Evolutionary conservation across 495 filamentous ascomycete genomes (phyloP).

Genomic region (Aspergillus saccharolyticus): DNA sequence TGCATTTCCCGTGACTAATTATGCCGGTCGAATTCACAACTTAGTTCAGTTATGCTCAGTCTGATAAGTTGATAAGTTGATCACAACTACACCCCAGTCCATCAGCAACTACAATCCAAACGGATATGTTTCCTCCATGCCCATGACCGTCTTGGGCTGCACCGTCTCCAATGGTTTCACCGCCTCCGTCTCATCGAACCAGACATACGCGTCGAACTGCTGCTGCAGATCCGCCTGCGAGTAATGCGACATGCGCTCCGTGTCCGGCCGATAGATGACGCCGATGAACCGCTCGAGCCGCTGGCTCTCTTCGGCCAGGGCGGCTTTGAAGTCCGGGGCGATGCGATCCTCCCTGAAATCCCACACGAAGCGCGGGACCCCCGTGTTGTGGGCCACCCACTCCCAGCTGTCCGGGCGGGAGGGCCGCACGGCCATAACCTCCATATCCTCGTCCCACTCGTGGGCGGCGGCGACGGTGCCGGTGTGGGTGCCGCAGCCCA

Average conservation of each 20-base stretch:
- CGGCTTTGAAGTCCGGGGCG: constrained; percentile 33
- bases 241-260: constrained; percentile 52
- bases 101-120: constrained; percentile 42
- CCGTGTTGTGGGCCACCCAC: constrained; percentile 39
- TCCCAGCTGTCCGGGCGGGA: constrained; percentile 44
- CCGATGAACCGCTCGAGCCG: constrained; percentile 53
- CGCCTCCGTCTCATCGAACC: constrained; percentile 51
- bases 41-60: too few relatives aligned
- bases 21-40: too few relatives aligned
- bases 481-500: constrained; percentile 50
- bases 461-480: constrained; percentile 54
- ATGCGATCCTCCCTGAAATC: constrained; percentile 42
- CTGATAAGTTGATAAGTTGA: too few relatives aligned
- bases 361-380: constrained; percentile 42
- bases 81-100: neutral
- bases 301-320: constrained; percentile 33
- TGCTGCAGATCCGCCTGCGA: constrained; percentile 47
- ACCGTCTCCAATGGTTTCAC: constrained; percentile 47
- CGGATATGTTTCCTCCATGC: constrained; percentile 52
- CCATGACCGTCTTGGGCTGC: constrained; percentile 44
- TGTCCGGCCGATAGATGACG: constrained; percentile 55
- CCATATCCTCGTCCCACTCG: constrained; percentile 54
- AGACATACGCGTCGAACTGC: constrained; percentile 54
- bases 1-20: too few relatives aligned
- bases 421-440: constrained; percentile 45